Evolutionary conservation across 768 basidiomycete genomes (phyloP).

Genomic region (Tulasnella sp.): DNA sequence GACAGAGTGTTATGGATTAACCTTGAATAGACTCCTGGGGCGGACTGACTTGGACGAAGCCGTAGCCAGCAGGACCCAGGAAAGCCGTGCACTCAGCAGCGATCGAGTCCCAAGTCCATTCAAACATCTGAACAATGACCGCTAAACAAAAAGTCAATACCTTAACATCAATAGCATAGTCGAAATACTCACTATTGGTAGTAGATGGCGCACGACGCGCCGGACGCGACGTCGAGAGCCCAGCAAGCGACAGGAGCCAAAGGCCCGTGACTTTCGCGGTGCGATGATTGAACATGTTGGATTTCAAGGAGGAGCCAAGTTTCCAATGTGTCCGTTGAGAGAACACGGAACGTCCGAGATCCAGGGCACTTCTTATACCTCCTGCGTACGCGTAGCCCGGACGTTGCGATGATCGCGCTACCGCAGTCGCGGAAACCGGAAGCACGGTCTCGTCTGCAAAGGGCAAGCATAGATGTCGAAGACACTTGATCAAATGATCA

Average conservation of each 20-base stretch:
- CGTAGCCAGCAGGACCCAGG: constrained; percentile 17
- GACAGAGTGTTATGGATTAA: not conserved
- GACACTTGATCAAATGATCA: not conserved
- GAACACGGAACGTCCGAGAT: not conserved
- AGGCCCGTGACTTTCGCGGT: not conserved
- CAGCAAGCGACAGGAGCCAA: not conserved
- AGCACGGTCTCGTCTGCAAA: not conserved
- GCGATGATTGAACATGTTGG: not conserved
- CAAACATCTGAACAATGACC: constrained; percentile 16
- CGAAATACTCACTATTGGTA: not conserved
- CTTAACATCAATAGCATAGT: not conserved
- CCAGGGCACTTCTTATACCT: not conserved
- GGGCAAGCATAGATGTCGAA: not conserved
- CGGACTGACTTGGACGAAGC: constrained; percentile 16
- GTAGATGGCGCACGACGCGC: not conserved
- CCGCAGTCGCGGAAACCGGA: not conserved
- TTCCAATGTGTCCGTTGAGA: not conserved
- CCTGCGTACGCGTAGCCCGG: not conserved
- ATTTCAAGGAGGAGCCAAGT: not conserved
- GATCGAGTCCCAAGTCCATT: constrained; percentile 17
- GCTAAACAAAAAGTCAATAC: not conserved
- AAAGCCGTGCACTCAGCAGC: constrained; percentile 13
- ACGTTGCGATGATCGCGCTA: too few relatives aligned
- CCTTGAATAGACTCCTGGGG: constrained; percentile 12
- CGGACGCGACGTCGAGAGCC: not conserved